Percentiles rank a stretch among this genome's conserved stretches.
phyloP scores from a whole-genome alignment of 1,139 yeast species.

The Cylindricascospora bacillispora region DNA sequence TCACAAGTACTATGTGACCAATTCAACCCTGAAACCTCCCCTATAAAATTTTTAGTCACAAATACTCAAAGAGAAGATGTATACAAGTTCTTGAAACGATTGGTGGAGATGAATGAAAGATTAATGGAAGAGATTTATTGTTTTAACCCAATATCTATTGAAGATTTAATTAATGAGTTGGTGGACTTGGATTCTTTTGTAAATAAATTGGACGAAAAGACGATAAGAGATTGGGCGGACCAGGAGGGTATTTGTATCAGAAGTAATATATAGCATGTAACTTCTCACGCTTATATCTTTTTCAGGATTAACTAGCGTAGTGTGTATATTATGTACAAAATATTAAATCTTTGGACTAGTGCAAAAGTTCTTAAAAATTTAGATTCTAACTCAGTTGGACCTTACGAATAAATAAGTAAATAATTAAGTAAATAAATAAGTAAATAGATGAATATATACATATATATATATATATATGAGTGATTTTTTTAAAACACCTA shows the following conservation, averaged over 20 bases:
- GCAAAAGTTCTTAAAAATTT: no score
- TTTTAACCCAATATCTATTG: constrained; percentile 18
- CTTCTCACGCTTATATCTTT: no score
- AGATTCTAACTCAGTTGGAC: constrained; percentile 1
- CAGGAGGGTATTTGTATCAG: constrained; percentile 19
- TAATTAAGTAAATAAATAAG: background rate
- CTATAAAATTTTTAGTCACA: background rate
- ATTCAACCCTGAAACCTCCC: background rate
- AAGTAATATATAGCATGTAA: constrained; percentile 6
- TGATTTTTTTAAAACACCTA: background rate
- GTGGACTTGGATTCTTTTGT: constrained; percentile 17
- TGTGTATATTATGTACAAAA: background rate
- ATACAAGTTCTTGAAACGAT: constrained; percentile 12
- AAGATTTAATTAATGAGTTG: constrained; percentile 12
- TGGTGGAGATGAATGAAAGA: constrained; percentile 11
- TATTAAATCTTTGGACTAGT: background rate
- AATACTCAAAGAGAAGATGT: constrained; percentile 10
- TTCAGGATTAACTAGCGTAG: no score
- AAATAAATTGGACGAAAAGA: constrained; percentile 18
- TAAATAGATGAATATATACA: background rate
- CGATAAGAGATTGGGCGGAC: constrained; percentile 25
- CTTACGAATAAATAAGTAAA: background rate
- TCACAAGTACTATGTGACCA: constrained; percentile 11
- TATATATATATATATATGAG: background rate
- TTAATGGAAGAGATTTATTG: constrained; percentile 19